Evolutionary conservation across 495 filamentous ascomycete genomes (phyloP).

Genomic region (Tuber aestivum): DNA sequence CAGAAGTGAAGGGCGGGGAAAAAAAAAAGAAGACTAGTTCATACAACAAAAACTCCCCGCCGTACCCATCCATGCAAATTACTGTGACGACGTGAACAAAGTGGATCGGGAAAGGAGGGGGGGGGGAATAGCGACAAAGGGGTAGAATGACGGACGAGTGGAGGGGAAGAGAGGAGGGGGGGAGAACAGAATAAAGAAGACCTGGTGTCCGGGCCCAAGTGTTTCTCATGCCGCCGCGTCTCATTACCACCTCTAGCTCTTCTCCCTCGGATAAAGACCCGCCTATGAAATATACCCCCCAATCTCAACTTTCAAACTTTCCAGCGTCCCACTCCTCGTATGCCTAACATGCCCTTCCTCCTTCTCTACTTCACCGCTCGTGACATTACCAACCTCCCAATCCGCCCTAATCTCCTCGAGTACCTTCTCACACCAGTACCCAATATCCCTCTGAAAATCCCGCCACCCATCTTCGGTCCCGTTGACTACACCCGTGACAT

Average conservation of each 20-base stretch:
- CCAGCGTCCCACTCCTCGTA: constrained; percentile 35
- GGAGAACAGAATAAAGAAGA: background rate
- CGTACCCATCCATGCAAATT: background rate
- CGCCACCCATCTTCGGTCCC: constrained; percentile 41
- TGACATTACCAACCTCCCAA: constrained; percentile 40
- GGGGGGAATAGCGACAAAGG: too few species aligned
- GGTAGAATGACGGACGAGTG: background rate
- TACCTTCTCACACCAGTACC: constrained; percentile 37
- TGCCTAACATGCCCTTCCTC: constrained; percentile 36
- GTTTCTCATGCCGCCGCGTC: background rate
- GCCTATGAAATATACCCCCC: constrained; percentile 11
- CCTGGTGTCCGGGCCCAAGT: background rate
- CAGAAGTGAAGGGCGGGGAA: background rate
- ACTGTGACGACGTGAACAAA: background rate
- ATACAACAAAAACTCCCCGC: background rate
- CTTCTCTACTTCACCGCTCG: constrained; percentile 6
- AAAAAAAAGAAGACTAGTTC: background rate
- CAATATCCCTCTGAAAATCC: constrained; percentile 35
- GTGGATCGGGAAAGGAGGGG: background rate
- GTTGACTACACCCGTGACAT: constrained; percentile 80
- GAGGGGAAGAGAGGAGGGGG: background rate
- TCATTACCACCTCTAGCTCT: background rate
- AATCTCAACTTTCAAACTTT: constrained; percentile 40
- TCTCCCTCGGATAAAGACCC: background rate
- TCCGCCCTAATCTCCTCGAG: constrained; percentile 40